These are phyloP conservation scores for Hansenula lynferdii DNA, from an alignment of 1,139 yeast species.

Conservation along the genomic window DNA sequence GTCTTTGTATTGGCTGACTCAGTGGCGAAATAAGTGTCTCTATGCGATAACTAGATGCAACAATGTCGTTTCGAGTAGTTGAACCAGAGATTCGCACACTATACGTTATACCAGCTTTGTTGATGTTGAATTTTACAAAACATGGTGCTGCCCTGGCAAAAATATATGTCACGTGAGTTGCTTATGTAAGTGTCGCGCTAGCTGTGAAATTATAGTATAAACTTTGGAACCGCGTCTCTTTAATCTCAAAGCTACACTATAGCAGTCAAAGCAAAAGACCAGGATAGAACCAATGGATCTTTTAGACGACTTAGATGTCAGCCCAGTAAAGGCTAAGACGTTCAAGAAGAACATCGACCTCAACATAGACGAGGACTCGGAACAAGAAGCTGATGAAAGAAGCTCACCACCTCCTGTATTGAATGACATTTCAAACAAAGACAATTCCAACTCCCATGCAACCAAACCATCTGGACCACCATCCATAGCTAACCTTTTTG, in stretches of 20 bases:
- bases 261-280: neutral
- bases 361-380: neutral
- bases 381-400: slow-evolving; percentile 1
- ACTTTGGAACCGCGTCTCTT: slow-evolving; percentile 1
- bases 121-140: neutral
- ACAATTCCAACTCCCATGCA: neutral
- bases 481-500: slow-evolving; percentile 1
- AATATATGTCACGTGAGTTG: neutral
- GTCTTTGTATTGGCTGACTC: too few relatives aligned
- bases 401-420: neutral
- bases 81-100: neutral
- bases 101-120: neutral
- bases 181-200: neutral
- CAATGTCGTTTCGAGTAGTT: neutral
- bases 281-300: slow-evolving; percentile 8
- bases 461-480: neutral
- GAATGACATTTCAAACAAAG: neutral
- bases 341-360: slow-evolving; percentile 15
- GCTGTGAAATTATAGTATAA: neutral
- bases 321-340: slow-evolving; percentile 11
- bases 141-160: neutral
- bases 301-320: slow-evolving; percentile 12
- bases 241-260: neutral
- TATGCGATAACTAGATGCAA: neutral
- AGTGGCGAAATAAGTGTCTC: too few relatives aligned